phyloP scores from a whole-genome alignment of 1,284 basidiomycete genomes.

The Cutaneotrichosporon cutaneum region DNA sequence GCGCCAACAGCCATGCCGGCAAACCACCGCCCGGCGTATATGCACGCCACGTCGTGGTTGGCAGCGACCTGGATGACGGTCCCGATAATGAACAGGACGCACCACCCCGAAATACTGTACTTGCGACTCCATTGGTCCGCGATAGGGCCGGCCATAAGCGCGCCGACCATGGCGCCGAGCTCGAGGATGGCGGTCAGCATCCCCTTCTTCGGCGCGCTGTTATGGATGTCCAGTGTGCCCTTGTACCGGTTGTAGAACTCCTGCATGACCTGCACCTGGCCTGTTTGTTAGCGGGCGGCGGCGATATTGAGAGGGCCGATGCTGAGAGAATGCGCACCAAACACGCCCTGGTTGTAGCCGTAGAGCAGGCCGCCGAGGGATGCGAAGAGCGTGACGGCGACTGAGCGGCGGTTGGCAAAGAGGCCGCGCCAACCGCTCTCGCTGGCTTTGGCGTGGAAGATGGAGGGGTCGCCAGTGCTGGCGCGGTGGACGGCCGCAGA shows the following conservation, averaged over 20 bases:
- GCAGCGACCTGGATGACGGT: conserved; percentile 43
- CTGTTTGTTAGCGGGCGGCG: conserved; percentile 9
- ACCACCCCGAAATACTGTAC: conserved; percentile 49
- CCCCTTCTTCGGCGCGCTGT: conserved; percentile 23
- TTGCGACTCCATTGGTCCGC: conserved; percentile 48
- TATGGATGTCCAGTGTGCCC: conserved; percentile 15
- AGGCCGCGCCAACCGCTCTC: conserved; percentile 20
- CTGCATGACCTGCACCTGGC: conserved; percentile 50
- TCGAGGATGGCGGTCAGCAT: conserved; percentile 47
- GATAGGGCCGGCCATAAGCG: conserved; percentile 46
- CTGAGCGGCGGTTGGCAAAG: conserved; percentile 13
- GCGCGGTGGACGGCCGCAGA: conserved; percentile 3
- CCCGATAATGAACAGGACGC: conserved; percentile 49
- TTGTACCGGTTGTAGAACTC: conserved; percentile 37
- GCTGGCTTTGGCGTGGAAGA: conserved; percentile 9
- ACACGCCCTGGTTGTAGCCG: conserved; percentile 29
- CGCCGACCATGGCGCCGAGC: conserved; percentile 46
- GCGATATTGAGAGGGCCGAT: too few species aligned
- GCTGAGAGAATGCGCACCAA: background rate
- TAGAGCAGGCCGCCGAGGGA: conserved; percentile 50
- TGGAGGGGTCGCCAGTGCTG: conserved; percentile 9
- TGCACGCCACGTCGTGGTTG: conserved; percentile 35
- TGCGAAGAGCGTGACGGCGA: conserved; percentile 32
- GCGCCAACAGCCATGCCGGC: conserved; percentile 51
- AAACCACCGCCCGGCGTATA: conserved; percentile 49